These are phyloP conservation scores for Chionographis japonica DNA, from an alignment of 106 monocot genomes.

Conservation along the genomic window DNA sequence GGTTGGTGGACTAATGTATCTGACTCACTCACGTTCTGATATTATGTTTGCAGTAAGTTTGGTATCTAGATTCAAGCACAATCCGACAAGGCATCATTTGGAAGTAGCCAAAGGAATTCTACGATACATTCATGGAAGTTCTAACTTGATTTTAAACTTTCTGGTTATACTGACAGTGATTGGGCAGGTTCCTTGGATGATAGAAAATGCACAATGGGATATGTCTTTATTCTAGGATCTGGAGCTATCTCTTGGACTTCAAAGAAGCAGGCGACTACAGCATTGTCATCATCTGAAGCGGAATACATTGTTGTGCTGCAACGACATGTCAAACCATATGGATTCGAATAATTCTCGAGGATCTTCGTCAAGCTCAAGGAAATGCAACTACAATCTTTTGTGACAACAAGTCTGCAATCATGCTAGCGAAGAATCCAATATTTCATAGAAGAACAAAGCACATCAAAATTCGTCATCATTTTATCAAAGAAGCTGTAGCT, in stretches of 20 bases:
- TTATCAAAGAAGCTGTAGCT: neutral
- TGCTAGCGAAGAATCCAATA: neutral
- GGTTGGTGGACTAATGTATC: too few species aligned
- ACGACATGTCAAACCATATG: neutral
- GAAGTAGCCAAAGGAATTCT: too few species aligned
- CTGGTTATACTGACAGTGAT: constrained; percentile 1
- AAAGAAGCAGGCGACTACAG: constrained; percentile 1
- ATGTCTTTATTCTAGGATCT: neutral
- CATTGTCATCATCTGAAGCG: neutral
- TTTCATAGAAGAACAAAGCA: constrained; percentile 1
- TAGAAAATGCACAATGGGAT: neutral
- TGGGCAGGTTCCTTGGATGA: neutral
- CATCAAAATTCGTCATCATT: neutral
- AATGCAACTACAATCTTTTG: neutral
- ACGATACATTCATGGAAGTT: too few species aligned
- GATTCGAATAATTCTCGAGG: neutral
- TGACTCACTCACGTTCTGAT: too few species aligned
- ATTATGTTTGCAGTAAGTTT: too few species aligned
- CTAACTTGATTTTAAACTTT: neutral
- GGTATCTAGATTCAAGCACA: too few species aligned
- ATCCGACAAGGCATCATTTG: too few species aligned
- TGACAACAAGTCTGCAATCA: neutral
- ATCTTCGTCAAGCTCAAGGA: neutral
- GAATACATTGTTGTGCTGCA: neutral
- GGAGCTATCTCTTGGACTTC: neutral